Percentiles rank a stretch among this genome's conserved stretches.
Evolutionary conservation across 805 yeast genomes (phyloP).

Genomic region (Crinitomyces ghanaensis): DNA sequence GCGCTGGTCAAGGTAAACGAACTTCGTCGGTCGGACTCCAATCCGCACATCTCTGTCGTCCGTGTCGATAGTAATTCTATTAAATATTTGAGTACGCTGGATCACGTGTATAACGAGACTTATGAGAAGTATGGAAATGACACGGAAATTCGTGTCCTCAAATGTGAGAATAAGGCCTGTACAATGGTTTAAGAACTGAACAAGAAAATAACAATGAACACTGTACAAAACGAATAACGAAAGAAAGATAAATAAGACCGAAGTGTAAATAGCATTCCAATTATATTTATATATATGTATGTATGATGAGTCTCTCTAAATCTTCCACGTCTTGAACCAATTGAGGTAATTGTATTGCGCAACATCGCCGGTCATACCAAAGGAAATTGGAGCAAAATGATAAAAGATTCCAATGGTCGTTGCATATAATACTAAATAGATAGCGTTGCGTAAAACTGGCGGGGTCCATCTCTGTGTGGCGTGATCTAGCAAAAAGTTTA

Average conservation of each 20-base stretch:
- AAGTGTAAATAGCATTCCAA: too few species aligned
- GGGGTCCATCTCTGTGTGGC: slow-evolving; percentile 26
- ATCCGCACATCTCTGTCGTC: slow-evolving; percentile 10
- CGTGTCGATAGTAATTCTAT: slow-evolving; percentile 11
- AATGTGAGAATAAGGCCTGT: slow-evolving; percentile 12
- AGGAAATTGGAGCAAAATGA: slow-evolving; percentile 55
- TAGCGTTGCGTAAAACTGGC: slow-evolving; percentile 16
- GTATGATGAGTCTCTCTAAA: too few species aligned
- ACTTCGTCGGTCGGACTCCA: slow-evolving; percentile 1
- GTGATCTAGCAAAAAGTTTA: slow-evolving; percentile 48
- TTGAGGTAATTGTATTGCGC: slow-evolving; percentile 39
- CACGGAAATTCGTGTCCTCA: slow-evolving; percentile 1
- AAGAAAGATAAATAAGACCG: too few species aligned
- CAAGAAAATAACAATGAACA: too few species aligned
- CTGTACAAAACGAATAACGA: too few species aligned
- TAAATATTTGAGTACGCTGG: slow-evolving; percentile 7
- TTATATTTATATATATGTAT: too few species aligned
- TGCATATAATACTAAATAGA: slow-evolving; percentile 39
- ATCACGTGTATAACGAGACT: slow-evolving; percentile 8
- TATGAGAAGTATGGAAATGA: slow-evolving; percentile 6
- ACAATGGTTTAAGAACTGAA: too few species aligned
- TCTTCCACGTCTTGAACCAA: slow-evolving; percentile 48
- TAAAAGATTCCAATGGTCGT: slow-evolving; percentile 46
- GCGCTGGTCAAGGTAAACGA: slow-evolving; percentile 2
- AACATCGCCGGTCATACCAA: slow-evolving; percentile 64